These are phyloP conservation scores for Exophiala spinifera DNA, from an alignment of 2,329 filamentous ascomycete species.

Conservation along the genomic window DNA sequence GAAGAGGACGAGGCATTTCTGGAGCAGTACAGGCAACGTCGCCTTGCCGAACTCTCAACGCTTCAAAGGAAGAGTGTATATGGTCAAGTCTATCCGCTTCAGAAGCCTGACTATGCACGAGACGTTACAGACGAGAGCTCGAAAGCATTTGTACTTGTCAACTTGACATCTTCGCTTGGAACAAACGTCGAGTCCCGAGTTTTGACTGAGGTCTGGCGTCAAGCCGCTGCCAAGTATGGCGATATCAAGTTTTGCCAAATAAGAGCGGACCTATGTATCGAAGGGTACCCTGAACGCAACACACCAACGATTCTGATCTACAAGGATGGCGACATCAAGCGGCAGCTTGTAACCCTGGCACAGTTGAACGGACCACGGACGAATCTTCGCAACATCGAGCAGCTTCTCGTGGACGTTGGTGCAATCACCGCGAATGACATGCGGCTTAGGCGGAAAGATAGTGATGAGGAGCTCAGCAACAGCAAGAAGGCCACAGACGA, in stretches of 20 bases:
- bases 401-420: constrained; percentile 75
- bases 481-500: constrained; percentile 52
- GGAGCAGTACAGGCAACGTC: constrained; percentile 77
- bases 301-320: constrained; percentile 93
- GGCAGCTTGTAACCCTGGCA: constrained; percentile 84
- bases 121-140: constrained; percentile 90
- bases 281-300: constrained; percentile 92
- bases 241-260: constrained; percentile 99
- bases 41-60: constrained; percentile 74
- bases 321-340: constrained; percentile 85
- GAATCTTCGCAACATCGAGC: constrained; percentile 72
- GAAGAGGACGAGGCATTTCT: constrained; percentile 92
- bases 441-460: constrained; percentile 63
- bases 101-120: constrained; percentile 87
- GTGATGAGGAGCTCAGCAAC: constrained; percentile 55
- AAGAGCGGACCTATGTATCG: constrained; percentile 84
- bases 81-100: constrained; percentile 87
- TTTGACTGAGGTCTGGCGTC: constrained; percentile 79
- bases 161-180: constrained; percentile 73
- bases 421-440: constrained; percentile 76
- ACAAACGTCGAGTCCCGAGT: constrained; percentile 83
- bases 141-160: constrained; percentile 66
- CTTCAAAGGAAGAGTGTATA: constrained; percentile 75
- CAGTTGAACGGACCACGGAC: constrained; percentile 72
- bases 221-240: constrained; percentile 78